Percentiles rank a stretch among this genome's conserved stretches.
Conservation (phyloP, 495 filamentous ascomycete genomes). For the Podospora tetraspora region DNA sequence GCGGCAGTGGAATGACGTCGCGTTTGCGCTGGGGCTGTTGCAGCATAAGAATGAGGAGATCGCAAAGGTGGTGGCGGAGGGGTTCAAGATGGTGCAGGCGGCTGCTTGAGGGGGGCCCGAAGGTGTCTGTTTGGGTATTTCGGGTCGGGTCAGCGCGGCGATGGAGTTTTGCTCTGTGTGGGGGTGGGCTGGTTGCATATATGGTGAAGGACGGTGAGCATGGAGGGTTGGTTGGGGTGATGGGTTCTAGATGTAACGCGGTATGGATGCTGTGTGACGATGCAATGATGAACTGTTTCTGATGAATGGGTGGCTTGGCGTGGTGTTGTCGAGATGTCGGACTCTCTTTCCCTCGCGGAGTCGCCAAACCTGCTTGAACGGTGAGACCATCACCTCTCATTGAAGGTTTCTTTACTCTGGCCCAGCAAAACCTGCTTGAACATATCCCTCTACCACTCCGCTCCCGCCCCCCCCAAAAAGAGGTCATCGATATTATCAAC, state of each 20-base stretch:
- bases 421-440: too few relatives aligned
- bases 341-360: too few relatives aligned
- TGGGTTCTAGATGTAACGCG: neutral
- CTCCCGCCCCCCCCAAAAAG: too few relatives aligned
- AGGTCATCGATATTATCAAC: too few relatives aligned
- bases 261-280: neutral
- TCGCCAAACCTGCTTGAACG: too few relatives aligned
- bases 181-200: neutral
- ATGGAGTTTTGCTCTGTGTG: neutral
- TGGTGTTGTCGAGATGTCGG: neutral
- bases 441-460: too few relatives aligned
- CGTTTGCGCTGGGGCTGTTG: conserved; percentile 79
- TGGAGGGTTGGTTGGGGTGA: neutral
- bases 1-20: conserved; percentile 94
- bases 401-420: too few relatives aligned
- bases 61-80: conserved; percentile 69
- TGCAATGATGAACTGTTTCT: neutral
- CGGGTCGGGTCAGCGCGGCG: neutral
- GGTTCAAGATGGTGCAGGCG: conserved; percentile 71
- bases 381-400: too few relatives aligned
- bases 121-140: neutral
- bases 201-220: neutral
- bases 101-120: conserved; percentile 15
- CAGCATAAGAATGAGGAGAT: conserved; percentile 99
- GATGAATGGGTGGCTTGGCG: neutral